Conservation (phyloP, 148 eudicot species). For the Camellia granthamiana region DNA sequence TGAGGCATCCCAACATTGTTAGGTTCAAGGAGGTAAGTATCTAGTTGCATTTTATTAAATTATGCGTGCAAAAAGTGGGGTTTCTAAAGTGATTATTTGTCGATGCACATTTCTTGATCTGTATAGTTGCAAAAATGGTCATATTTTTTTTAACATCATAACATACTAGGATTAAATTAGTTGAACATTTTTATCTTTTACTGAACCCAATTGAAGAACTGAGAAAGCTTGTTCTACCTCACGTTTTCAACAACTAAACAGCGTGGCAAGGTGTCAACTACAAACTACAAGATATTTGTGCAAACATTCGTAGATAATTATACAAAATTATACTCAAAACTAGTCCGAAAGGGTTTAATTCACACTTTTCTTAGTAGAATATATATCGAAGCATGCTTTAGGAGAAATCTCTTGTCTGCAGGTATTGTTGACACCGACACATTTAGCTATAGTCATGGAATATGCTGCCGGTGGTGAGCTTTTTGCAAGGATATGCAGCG, state of each 20-base stretch:
- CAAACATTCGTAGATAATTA: neutral
- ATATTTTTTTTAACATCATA: no score
- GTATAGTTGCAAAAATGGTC: neutral
- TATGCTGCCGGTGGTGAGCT: constrained; percentile 68
- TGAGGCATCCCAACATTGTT: constrained; percentile 73
- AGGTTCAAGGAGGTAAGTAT: constrained; percentile 67
- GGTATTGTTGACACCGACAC: constrained; percentile 48
- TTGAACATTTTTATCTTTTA: no score
- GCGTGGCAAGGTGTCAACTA: neutral
- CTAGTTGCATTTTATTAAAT: constrained; percentile 1
- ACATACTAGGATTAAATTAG: no score
- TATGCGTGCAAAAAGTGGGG: neutral
- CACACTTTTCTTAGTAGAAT: neutral
- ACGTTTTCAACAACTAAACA: neutral
- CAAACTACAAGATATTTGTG: neutral
- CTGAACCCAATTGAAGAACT: no score
- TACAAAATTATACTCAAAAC: neutral
- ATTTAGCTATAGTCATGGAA: constrained; percentile 63
- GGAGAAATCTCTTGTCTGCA: constrained; percentile 16
- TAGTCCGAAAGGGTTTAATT: neutral
- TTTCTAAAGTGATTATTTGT: neutral
- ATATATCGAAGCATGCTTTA: neutral
- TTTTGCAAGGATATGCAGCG: constrained; percentile 53
- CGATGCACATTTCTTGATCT: neutral
- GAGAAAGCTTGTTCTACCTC: neutral